Percentiles rank a stretch among this genome's conserved stretches.
Conservation (phyloP, 225 moss, liverwort and hornwort species). For the Neckera pumila region DNA sequence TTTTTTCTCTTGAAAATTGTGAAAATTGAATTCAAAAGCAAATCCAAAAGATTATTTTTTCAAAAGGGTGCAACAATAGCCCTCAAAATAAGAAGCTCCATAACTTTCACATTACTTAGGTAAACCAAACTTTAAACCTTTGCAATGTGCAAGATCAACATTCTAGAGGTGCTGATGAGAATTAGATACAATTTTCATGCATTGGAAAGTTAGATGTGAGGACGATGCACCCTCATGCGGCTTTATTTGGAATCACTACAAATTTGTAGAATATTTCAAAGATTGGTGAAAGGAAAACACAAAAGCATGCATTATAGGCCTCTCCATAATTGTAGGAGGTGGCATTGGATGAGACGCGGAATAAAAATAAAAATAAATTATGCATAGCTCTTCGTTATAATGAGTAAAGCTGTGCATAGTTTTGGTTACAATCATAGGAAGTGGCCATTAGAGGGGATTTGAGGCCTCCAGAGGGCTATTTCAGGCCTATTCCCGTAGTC, state of each 20-base stretch:
- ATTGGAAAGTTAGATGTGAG: not conserved
- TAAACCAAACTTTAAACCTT: not conserved
- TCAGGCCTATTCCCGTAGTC: too few species aligned
- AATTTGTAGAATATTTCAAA: not conserved
- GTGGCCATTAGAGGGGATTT: too few species aligned
- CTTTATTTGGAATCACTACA: accelerated
- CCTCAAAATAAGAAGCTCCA: not conserved
- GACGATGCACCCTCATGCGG: accelerated
- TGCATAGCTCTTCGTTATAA: not conserved
- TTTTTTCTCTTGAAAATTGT: not conserved
- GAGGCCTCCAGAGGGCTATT: too few species aligned
- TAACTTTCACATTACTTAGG: not conserved
- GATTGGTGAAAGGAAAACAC: not conserved
- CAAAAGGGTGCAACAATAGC: not conserved
- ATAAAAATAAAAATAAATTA: not conserved
- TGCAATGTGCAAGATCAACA: not conserved
- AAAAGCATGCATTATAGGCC: accelerated
- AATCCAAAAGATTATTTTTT: not conserved
- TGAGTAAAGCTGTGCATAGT: not conserved
- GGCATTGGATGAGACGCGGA: not conserved
- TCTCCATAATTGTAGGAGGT: not conserved
- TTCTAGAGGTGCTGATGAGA: not conserved
- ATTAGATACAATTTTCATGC: not conserved
- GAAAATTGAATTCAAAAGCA: accelerated
- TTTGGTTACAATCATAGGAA: not conserved